phyloP scores from a whole-genome alignment of 202 grass and related monocot species.

The Panicum hallii region DNA sequence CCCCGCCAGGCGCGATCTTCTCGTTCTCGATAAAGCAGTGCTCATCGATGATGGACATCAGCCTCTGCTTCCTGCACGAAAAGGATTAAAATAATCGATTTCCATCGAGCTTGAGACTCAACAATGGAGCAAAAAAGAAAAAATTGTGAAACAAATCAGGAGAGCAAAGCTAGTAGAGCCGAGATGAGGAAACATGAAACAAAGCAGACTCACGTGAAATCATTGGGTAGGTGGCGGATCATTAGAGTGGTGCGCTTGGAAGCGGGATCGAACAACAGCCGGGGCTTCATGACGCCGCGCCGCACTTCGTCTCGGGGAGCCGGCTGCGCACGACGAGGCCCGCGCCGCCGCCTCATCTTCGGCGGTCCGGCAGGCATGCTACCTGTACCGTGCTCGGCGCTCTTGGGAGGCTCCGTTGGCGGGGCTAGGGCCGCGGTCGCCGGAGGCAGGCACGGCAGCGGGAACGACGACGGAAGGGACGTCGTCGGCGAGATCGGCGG shows the following conservation, averaged over 20 bases:
- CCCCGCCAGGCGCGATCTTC: background rate
- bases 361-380: no score
- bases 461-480: background rate
- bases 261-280: background rate
- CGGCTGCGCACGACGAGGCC: background rate
- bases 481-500: background rate
- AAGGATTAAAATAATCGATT: background rate
- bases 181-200: background rate
- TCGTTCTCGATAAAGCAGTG: constrained; percentile 58
- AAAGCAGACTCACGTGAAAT: constrained; percentile 31
- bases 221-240: constrained; percentile 51
- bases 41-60: constrained; percentile 49
- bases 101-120: background rate
- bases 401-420: no score
- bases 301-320: background rate
- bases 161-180: background rate
- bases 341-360: no score
- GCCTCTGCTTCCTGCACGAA: constrained; percentile 3
- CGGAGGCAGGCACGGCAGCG: background rate
- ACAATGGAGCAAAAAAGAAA: background rate
- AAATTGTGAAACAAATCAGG: background rate
- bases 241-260: constrained; percentile 18
- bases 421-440: background rate
- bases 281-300: background rate
- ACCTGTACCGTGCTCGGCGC: background rate